Conservation (phyloP, 2,329 filamentous ascomycete genomes). For the Chaetomium globosum region DNA sequence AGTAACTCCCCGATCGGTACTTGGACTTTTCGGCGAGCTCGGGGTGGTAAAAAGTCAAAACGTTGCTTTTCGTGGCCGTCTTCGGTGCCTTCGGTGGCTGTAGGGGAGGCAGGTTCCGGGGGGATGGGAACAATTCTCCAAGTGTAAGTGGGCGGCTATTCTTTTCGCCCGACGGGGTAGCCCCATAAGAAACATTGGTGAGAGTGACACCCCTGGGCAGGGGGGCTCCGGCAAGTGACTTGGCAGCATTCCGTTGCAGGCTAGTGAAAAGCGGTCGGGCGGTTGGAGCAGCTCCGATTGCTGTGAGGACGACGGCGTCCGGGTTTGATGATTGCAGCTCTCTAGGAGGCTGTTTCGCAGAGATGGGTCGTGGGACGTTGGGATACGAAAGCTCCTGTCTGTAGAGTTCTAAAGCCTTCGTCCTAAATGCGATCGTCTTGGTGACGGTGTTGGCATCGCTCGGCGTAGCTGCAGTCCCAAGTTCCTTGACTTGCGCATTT, state of each 20-base stretch:
- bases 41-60: constrained; percentile 44
- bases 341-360: constrained; percentile 45
- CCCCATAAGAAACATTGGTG: constrained; percentile 63
- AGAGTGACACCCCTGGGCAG: constrained; percentile 75
- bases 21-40: constrained; percentile 55
- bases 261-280: constrained; percentile 85
- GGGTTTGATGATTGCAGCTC: constrained; percentile 45
- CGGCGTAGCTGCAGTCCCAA: constrained; percentile 44
- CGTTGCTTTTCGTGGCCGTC: constrained; percentile 63
- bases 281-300: constrained; percentile 74
- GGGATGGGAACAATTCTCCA: constrained; percentile 73
- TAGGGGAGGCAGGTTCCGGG: constrained; percentile 64
- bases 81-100: constrained; percentile 74
- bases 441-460: constrained; percentile 46
- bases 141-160: constrained; percentile 62
- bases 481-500: constrained; percentile 49
- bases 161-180: constrained; percentile 48
- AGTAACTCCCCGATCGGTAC: constrained; percentile 63
- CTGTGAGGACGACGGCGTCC: constrained; percentile 68
- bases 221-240: constrained; percentile 62
- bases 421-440: constrained; percentile 60
- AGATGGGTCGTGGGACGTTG: constrained; percentile 43
- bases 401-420: constrained; percentile 64
- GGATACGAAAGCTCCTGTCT: constrained; percentile 62
- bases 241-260: constrained; percentile 52